Evolutionary conservation across 2,329 filamentous ascomycete genomes (phyloP).

Genomic region (Colletotrichum trifolii): DNA sequence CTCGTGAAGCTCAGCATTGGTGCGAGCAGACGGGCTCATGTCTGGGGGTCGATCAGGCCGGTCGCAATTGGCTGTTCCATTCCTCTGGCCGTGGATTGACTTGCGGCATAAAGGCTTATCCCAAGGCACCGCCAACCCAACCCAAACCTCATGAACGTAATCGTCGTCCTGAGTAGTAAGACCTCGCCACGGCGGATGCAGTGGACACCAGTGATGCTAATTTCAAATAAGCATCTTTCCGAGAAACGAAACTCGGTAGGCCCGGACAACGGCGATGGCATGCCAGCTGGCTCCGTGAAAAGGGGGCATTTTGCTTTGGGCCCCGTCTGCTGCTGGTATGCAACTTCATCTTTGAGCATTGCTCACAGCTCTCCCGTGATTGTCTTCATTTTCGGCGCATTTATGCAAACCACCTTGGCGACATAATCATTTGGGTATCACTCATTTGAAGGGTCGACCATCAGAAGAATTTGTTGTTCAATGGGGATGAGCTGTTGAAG

Average conservation of each 20-base stretch:
- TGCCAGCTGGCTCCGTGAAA: constrained; percentile 8
- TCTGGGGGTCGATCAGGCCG: constrained; percentile 15
- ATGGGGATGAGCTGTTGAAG: no score
- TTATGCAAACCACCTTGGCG: no score
- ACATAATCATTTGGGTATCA: no score
- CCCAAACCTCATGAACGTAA: neutral
- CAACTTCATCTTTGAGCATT: constrained; percentile 20
- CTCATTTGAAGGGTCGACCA: no score
- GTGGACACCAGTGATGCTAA: constrained; percentile 16
- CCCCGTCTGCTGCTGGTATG: constrained; percentile 8
- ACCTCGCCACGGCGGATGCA: constrained; percentile 22
- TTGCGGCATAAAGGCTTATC: no score
- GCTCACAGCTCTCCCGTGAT: neutral
- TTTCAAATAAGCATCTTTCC: constrained; percentile 14
- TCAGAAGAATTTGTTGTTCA: no score
- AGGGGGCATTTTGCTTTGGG: constrained; percentile 3
- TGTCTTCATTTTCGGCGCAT: no score
- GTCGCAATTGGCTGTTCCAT: constrained; percentile 13
- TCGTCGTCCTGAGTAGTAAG: constrained; percentile 10
- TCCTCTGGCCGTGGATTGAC: neutral
- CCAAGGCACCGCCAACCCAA: neutral
- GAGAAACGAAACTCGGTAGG: constrained; percentile 7
- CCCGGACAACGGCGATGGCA: constrained; percentile 20
- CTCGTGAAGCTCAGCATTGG: constrained; percentile 20
- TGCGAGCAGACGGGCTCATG: neutral